A percentile compares a stretch with the other conserved stretches of the same genome.
phyloP scores from a whole-genome alignment of 1,284 basidiomycete species.

The Trichosporon sp. region DNA sequence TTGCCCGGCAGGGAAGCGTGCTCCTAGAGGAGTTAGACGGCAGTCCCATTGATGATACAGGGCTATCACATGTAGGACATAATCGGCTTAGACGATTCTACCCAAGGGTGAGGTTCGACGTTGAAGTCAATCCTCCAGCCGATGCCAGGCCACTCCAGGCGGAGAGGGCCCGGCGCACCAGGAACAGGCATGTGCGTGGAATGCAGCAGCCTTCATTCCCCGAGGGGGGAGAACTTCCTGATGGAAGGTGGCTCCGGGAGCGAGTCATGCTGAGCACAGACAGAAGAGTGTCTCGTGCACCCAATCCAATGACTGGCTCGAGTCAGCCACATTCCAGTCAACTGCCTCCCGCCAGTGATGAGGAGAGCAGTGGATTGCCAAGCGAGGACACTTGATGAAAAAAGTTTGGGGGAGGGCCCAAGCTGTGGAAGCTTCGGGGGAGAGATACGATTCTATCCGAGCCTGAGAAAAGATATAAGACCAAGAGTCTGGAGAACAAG shows the following conservation, averaged over 20 bases:
- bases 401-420: no score
- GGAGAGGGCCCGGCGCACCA: background rate
- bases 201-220: background rate
- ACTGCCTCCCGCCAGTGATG: no score
- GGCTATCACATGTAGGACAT: background rate
- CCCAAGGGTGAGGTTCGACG: background rate
- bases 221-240: background rate
- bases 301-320: no score
- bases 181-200: background rate
- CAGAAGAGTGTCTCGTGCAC: no score
- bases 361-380: no score
- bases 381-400: no score
- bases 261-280: background rate
- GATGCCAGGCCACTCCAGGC: background rate
- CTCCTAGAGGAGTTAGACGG: constrained; percentile 1
- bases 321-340: no score
- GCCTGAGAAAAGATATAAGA: no score
- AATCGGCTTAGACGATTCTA: background rate
- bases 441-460: no score
- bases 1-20: background rate
- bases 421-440: no score
- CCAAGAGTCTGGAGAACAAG: no score
- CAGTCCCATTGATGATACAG: background rate
- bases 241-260: background rate
- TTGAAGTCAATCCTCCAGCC: background rate